phyloP scores from a whole-genome alignment of 345 rosid species.

The Eucalyptus polybractea region DNA sequence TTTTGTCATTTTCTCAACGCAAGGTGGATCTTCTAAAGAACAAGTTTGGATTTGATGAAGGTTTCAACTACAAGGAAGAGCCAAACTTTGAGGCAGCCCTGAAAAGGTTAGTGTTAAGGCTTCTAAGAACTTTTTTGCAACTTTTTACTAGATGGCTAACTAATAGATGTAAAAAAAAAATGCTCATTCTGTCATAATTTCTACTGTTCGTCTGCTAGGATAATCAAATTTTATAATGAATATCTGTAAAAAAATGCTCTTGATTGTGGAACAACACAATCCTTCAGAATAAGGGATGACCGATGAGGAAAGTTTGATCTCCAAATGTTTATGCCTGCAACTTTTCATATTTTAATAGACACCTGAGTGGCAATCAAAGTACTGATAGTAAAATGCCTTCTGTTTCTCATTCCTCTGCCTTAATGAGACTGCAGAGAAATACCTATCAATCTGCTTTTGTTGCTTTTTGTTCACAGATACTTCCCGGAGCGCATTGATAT shows the following conservation, averaged over 20 bases:
- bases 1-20: neutral
- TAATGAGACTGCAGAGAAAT: neutral
- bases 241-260: neutral
- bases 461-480: neutral
- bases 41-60: slow-evolving; percentile 41
- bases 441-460: neutral
- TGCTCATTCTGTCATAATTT: neutral
- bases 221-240: too few species aligned
- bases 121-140: neutral
- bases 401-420: neutral
- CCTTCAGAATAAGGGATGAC: neutral
- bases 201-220: neutral
- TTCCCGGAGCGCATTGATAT: slow-evolving; percentile 5
- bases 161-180: neutral
- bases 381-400: neutral
- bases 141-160: neutral
- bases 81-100: slow-evolving; percentile 15
- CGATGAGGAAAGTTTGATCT: neutral
- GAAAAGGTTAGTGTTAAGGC: slow-evolving; percentile 23
- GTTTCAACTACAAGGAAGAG: slow-evolving; percentile 50
- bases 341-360: neutral
- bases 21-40: slow-evolving; percentile 34
- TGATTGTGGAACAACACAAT: neutral
- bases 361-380: neutral
- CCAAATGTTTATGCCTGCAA: neutral